phyloP scores from a whole-genome alignment of 331 rosid species.

The Pyracantha coccinea region DNA sequence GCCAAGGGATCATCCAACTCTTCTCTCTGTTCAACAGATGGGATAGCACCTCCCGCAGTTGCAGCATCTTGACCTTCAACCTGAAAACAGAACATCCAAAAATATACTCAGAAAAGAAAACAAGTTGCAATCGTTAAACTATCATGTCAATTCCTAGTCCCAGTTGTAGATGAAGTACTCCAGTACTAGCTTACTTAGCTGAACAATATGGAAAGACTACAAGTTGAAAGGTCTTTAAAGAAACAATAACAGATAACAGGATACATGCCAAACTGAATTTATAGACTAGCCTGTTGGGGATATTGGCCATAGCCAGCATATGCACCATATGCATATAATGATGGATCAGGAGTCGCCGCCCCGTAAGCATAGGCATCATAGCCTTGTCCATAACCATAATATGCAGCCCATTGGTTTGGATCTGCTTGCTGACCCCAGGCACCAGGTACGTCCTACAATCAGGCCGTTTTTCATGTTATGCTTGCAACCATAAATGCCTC shows the following conservation, averaged over 20 bases:
- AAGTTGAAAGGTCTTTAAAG: not conserved
- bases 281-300: slow-evolving; percentile 68
- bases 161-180: not conserved
- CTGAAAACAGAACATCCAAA: slow-evolving; percentile 26
- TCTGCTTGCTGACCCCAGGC: slow-evolving; percentile 83
- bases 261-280: not conserved
- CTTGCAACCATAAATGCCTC: not conserved
- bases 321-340: slow-evolving; percentile 67
- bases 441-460: slow-evolving; percentile 53
- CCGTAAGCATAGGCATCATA: slow-evolving; percentile 82
- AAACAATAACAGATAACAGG: not conserved
- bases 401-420: slow-evolving; percentile 74
- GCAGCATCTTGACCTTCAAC: slow-evolving; percentile 81
- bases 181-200: not conserved
- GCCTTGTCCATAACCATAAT: slow-evolving; percentile 93
- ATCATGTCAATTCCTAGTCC: not conserved
- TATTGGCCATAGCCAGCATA: slow-evolving; percentile 77
- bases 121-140: not conserved
- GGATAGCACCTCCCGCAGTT: slow-evolving; percentile 36
- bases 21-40: slow-evolving; percentile 53
- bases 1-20: slow-evolving; percentile 68
- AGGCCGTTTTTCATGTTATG: slow-evolving; percentile 1
- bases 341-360: slow-evolving; percentile 69
- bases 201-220: not conserved
- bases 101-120: not conserved